Conservation (phyloP, 441 rosid genomes). For the Pelargonium cotyledonis region DNA sequence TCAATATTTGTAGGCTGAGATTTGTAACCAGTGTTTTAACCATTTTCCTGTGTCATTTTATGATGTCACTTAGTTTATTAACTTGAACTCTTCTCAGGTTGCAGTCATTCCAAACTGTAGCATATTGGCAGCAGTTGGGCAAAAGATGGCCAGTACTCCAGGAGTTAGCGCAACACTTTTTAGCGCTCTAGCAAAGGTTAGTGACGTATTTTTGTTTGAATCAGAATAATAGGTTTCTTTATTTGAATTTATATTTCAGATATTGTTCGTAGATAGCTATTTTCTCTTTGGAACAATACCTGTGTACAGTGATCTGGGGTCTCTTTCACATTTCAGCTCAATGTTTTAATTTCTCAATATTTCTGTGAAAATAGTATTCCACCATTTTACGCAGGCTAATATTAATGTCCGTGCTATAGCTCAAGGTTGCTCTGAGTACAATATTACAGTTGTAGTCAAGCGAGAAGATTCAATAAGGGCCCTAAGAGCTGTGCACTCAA, state of each 20-base stretch:
- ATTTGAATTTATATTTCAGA: background rate
- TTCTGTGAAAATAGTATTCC: background rate
- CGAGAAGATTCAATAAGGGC: constrained; percentile 89
- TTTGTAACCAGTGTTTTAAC: background rate
- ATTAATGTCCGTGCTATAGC: constrained; percentile 85
- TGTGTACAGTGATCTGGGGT: background rate
- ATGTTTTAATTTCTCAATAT: background rate
- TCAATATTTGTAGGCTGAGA: background rate
- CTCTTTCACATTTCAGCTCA: background rate
- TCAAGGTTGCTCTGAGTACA: constrained; percentile 96
- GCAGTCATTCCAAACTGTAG: constrained; percentile 75
- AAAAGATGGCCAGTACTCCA: constrained; percentile 95
- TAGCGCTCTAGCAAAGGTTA: constrained; percentile 88
- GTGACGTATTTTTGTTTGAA: constrained; percentile 7
- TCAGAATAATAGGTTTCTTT: background rate
- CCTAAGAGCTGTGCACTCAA: constrained; percentile 84
- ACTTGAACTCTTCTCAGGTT: constrained; percentile 37
- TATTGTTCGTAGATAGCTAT: background rate
- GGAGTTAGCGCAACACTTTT: constrained; percentile 94
- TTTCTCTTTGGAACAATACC: background rate
- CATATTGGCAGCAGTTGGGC: constrained; percentile 90
- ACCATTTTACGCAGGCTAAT: constrained; percentile 53
- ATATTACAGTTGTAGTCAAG: constrained; percentile 71
- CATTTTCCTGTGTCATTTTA: background rate
- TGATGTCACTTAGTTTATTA: background rate